Evolutionary conservation across 345 rosid species (phyloP), one percentile per base, ranked within the genome.

Genomic region (Kernera saxatilis): DNA sequence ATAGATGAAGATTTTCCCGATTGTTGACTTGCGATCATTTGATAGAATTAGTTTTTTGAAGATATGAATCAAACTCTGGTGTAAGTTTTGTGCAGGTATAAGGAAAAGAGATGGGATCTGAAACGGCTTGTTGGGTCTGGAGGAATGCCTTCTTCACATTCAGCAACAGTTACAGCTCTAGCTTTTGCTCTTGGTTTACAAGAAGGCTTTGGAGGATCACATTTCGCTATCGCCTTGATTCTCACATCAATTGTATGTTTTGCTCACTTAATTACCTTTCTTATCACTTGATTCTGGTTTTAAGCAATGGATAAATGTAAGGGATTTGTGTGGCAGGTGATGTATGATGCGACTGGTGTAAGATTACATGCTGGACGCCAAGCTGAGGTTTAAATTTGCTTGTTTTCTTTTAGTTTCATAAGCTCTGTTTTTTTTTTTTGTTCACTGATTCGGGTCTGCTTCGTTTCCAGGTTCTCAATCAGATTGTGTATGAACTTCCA

Each of bases 81-180:
- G 77, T 80, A 77, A 37, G 26, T 54, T 10, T 50, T 75, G 64
- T 79, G 78, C 84, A 93, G 91, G 93, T 90, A 83, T 33, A 90
- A 69, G 40, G 96, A 88, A 79, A 84, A 76, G 64, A 73, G 81
- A 76, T 83, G 91, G 82, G 92, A 93, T 81, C 25, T 85, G 71
- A 86, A 84, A 88, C 83, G 74, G 54, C 92, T 93, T 17, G 32
- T 88, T 23, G 93, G 93, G 52, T 93, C 98, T 8, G 97, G 97
- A 59, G 98, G 98, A 25, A 91, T 93, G 98, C 96, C 98, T 5
- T 93, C 97, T 12, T 84, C 98, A 33, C 98, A 91, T 84, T 91
- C 98, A 46, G 82, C 97, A 26, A 93, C 92, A 0, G 93, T 90
- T 52, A 67, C 89, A 43, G 88, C 93, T 44, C 81, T 93, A 14